Base-by-base conservation (phyloP, 2,329 filamentous ascomycete genomes). In the Ophiosphaerella narmari region DNA sequence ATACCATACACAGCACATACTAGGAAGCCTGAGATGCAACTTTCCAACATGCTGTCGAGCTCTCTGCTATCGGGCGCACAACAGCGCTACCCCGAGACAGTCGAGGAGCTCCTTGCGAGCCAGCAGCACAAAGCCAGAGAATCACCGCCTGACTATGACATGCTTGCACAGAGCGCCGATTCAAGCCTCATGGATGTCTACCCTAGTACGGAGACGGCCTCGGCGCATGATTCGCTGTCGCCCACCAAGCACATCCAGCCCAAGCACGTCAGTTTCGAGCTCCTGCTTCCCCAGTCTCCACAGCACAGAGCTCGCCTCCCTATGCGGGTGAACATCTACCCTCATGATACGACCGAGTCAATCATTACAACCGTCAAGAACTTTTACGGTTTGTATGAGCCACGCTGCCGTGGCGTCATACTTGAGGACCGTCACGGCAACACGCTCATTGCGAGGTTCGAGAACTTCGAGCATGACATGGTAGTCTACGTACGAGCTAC, bases 281-380 rank as follows among this genome's bases (percentile, higher is more conserved):
- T 91, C 46, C 80, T 91, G 62, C 85, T 89, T 63, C 80, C 82
- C 46, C 83, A 89, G 63, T 82, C 83, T 29, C 84, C 85, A 53
- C 83, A 87, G 69, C 85, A 84, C 63, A 84, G 85, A 63, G 88
- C 88, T 75, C 86, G 89, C 68, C 80, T 92, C 60, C 89, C 89
- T n/a, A 87, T 93, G 84, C 82, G 89, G 66, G 89, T 93, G 46
- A 89, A 95, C 68, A 97, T 99, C 63, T 96, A 88, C 68, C 90
- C 90, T 39, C 92, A 97, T 75, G 94, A 99, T 78, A 92, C 90
- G 44, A 97, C 93, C 18, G 93, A 97, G 71, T 97, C 92, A 32
- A 99, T 99, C 77, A 90, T 97, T 58, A 94, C 91, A 12, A 97
- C 94, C 1, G 93, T 97, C 69, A 97, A 96, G 82, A 97, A 97